These are phyloP conservation scores for Aaosphaeria arxii DNA, from an alignment of 2,329 filamentous ascomycete genomes.

Conservation along the genomic window DNA sequence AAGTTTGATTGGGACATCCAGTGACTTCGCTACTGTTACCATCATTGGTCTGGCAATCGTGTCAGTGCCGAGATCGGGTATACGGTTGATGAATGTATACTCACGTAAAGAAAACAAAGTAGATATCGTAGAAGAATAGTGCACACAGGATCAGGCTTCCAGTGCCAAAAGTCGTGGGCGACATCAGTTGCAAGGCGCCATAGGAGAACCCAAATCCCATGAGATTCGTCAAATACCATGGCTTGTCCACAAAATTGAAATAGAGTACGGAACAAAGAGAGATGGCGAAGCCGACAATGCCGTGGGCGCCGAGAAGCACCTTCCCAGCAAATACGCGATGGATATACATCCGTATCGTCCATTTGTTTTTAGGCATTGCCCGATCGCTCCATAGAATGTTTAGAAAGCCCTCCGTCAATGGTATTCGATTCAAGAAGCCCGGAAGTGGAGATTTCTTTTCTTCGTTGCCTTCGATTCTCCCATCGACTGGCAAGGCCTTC, in stretches of 20 bases:
- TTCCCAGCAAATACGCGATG: constrained; percentile 50
- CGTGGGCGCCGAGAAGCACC: constrained; percentile 53
- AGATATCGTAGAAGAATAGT: constrained; percentile 92
- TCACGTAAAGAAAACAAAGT: constrained; percentile 83
- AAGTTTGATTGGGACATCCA: constrained; percentile 92
- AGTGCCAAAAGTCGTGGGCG: constrained; percentile 82
- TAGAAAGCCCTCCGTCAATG: constrained; percentile 38
- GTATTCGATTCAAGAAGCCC: constrained; percentile 46
- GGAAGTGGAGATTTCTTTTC: constrained; percentile 48
- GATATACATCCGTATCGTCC: constrained; percentile 51
- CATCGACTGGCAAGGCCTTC: constrained; percentile 31
- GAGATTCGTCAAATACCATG: constrained; percentile 77
- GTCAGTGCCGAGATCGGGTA: constrained; percentile 1
- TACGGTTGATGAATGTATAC: constrained; percentile 23
- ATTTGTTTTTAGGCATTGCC: constrained; percentile 48
- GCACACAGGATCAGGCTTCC: constrained; percentile 74
- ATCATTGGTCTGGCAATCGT: constrained; percentile 64
- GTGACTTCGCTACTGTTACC: constrained; percentile 80
- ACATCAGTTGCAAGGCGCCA: constrained; percentile 75
- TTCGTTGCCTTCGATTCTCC: constrained; percentile 16
- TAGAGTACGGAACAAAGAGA: constrained; percentile 60
- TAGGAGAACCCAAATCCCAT: constrained; percentile 88
- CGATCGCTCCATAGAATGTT: constrained; percentile 50
- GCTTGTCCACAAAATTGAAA: constrained; percentile 59
- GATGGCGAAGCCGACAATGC: constrained; percentile 55